These are phyloP conservation scores for Nakataea oryzae DNA, from an alignment of 2,329 filamentous ascomycete genomes.

Conservation along the genomic window DNA sequence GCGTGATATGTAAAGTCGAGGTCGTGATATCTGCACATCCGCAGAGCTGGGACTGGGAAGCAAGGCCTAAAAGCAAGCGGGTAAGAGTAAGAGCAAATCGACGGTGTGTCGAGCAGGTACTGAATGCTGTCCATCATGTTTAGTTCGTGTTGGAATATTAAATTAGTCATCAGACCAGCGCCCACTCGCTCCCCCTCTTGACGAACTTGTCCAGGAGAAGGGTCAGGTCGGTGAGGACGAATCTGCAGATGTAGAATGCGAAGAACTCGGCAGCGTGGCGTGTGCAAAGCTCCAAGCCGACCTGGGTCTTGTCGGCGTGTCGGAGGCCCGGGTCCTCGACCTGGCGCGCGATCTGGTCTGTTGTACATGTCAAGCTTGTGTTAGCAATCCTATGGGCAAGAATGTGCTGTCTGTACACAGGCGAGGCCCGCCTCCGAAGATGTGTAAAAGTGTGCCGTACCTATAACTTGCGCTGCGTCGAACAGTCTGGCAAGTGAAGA, in stretches of 20 bases:
- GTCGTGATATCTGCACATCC: neutral
- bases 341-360: conserved; percentile 92
- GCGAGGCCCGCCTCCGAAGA: neutral
- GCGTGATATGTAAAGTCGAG: neutral
- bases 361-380: conserved; percentile 13
- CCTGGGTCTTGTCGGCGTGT: conserved; percentile 86
- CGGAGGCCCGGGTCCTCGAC: conserved; percentile 90
- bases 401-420: too few relatives aligned
- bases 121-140: neutral
- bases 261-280: conserved; percentile 96
- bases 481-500: conserved; percentile 79
- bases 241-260: conserved; percentile 90
- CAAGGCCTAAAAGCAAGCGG: neutral
- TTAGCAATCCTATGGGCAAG: neutral
- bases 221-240: conserved; percentile 77
- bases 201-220: conserved; percentile 92
- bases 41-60: neutral
- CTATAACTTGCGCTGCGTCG: conserved; percentile 84
- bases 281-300: conserved; percentile 86
- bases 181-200: conserved; percentile 95
- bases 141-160: neutral
- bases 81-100: neutral
- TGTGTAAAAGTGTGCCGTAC: conserved; percentile 42
- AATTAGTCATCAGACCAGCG: conserved; percentile 29
- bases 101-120: neutral